Base-by-base conservation (phyloP, 176 grass and related monocot species). In the Cenchrus americanus region DNA sequence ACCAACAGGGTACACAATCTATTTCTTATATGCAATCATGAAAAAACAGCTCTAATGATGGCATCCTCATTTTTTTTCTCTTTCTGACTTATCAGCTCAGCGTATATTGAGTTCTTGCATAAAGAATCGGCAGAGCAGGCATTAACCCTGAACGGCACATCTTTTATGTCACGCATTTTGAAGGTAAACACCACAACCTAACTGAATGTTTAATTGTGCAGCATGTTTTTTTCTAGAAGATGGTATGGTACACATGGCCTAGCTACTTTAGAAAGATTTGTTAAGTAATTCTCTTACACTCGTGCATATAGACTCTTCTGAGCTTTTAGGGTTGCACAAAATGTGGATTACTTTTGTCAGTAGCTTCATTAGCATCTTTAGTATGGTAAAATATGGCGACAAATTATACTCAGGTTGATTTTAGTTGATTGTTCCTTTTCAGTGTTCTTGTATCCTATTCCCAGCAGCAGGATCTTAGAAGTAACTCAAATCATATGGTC, bases 161-260 rank as follows among this genome's bases (percentile, higher is more conserved):
- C 96, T 74, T 99, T 99, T 75, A 99, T 99, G 96, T 99, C 91
- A 21, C 96, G 96, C 54, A 92, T 99, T 87, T 64, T 99, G 42
- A 99, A 99, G 96, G 96, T 93, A 91, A 87, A 63, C 37, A 9
- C n/a, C 6, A 60, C 42, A 14, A 71, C 66, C 41, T 22, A 50
- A 76, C 12, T 55, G 68, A 57, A 24, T 61, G 47, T 78, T 49
- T 73, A 41, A 21, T 58, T 67, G 62, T 47, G 14, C n/a, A 67
- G 7, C 54, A 65, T 44, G 12, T 32, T 69, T 71, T 71, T 71
- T 50, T 81, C 46, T 71, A 64, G 5, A 54, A 37, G 59, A 86
- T 86, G 62, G 42, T 75, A 63, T 30, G 26, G 14, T 55, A 82
- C 43, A 49, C 37, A 54, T 63, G 14, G 1, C 10, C 10, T 9